Evolutionary conservation across 139 green algal genomes (phyloP), one percentile per base, ranked within the genome.

Genomic region (Bryopsis sp.): DNA sequence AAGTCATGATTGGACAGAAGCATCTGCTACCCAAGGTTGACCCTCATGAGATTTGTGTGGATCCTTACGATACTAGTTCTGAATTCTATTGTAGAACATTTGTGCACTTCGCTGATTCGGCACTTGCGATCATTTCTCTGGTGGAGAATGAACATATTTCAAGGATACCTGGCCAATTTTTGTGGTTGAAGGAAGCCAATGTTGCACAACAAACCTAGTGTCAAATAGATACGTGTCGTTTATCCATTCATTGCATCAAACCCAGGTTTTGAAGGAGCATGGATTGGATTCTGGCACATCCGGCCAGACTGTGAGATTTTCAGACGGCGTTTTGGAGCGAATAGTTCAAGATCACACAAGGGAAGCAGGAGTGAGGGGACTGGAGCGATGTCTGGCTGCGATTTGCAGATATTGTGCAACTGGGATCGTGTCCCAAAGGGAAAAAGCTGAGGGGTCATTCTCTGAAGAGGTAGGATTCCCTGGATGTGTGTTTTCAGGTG

Each of bases 1-100:
- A 97, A 58, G 73, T 86, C 15, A 74, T 82, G 58, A 97, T 98
- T 63, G 90, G 87, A 5, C 68, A 83, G n/a, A 74, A 66, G 0
- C 95, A 98, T 78, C 83, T 98, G 63, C 59, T 85, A 61, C 80
- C 80, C 2, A 65, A 65, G 39, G 37, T 67, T 5, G 38, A n/a
- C n/a, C n/a, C n/a, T n/a, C n/a, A n/a, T n/a, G n/a, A n/a, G n/a
- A 26, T 34, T 65, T 65, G n/a, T 29, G 15, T 61, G n/a, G 8
- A 61, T 26, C n/a, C 8, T 36, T 26, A 61, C 6, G 15, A 61
- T 34, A 61, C 11, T 26, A 50, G 43, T 50, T 11, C 11, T 15
- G 43, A 50, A 15, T 11, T 11, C 11, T 15, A 15, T 50, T 50
- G 43, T 50, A 28, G 50, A 11, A 26, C 8, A 28, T 61, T 61